These are phyloP conservation scores for Rutstroemia sp. DNA, from an alignment of 2,329 filamentous ascomycete species.

Conservation along the genomic window DNA sequence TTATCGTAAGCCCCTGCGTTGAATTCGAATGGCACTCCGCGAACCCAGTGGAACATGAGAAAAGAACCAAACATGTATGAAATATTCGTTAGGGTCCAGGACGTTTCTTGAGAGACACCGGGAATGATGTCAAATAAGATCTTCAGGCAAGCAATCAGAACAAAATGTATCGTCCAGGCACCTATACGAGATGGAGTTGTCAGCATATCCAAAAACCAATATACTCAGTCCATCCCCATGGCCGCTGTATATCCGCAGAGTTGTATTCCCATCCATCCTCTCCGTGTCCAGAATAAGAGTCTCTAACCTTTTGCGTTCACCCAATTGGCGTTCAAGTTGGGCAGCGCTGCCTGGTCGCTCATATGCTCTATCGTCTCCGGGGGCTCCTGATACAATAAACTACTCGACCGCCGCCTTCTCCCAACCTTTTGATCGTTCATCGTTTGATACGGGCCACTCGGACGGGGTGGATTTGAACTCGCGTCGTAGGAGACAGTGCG, in stretches of 20 bases:
- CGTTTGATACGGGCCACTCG: constrained; percentile 42
- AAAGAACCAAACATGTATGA: constrained; percentile 99
- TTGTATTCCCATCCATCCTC: not conserved
- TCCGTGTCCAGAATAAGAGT: not conserved
- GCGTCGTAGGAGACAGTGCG: constrained; percentile 89
- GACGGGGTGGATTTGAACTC: constrained; percentile 61
- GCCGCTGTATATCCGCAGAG: not conserved
- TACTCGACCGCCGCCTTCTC: constrained; percentile 90
- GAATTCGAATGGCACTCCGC: constrained; percentile 97
- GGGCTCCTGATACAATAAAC: constrained; percentile 94
- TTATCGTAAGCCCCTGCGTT: constrained; percentile 98
- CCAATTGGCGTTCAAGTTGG: constrained; percentile 97
- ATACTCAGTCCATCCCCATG: not conserved
- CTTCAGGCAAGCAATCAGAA: constrained; percentile 85
- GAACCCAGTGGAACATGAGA: constrained; percentile 99
- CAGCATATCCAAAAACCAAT: constrained; percentile 5
- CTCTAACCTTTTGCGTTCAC: constrained; percentile 93
- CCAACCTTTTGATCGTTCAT: constrained; percentile 59
- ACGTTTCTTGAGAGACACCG: constrained; percentile 93
- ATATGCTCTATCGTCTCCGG: constrained; percentile 95
- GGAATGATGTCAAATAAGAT: constrained; percentile 96
- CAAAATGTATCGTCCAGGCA: constrained; percentile 95
- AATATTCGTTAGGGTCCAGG: constrained; percentile 98
- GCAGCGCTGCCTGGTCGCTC: constrained; percentile 89
- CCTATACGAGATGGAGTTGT: constrained; percentile 50